Conservation (phyloP, 129 eudicot genomes). For the Erigeron canadensis region DNA sequence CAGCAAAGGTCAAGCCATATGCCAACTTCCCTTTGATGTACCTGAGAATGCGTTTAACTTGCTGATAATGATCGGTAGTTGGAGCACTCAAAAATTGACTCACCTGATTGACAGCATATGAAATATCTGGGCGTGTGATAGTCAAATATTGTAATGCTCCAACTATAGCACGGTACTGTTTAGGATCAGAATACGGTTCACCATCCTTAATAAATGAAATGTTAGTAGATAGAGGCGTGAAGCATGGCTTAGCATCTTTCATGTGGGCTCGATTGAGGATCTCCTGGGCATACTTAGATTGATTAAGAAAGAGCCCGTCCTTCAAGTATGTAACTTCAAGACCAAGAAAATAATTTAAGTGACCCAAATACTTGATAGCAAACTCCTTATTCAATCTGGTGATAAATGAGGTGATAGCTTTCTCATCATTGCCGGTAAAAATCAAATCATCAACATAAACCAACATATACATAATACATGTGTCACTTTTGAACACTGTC, state of each 20-base stretch:
- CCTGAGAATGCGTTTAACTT: neutral
- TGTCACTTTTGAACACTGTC: neutral
- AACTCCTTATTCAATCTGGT: neutral
- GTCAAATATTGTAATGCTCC: constrained; percentile 6
- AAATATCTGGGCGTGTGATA: neutral
- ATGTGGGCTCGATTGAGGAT: neutral
- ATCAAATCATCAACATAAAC: constrained; percentile 3
- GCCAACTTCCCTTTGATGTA: neutral
- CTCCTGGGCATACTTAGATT: neutral
- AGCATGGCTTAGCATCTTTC: neutral
- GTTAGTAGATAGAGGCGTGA: neutral
- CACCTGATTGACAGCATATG: neutral
- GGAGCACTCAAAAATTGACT: constrained; percentile 8
- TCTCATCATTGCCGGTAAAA: neutral
- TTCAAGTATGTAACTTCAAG: neutral
- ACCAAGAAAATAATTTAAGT: constrained; percentile 3
- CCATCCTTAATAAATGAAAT: neutral
- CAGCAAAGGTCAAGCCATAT: neutral
- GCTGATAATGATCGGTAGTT: neutral
- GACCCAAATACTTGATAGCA: constrained; percentile 4
- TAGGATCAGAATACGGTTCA: neutral
- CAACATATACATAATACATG: neutral
- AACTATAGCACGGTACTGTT: neutral
- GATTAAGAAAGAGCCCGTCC: neutral
- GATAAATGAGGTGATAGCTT: neutral